Evolutionary conservation across 768 basidiomycete species (phyloP), one percentile per base, ranked within the genome.

Genomic region (Tricholoma bakamatsutake): DNA sequence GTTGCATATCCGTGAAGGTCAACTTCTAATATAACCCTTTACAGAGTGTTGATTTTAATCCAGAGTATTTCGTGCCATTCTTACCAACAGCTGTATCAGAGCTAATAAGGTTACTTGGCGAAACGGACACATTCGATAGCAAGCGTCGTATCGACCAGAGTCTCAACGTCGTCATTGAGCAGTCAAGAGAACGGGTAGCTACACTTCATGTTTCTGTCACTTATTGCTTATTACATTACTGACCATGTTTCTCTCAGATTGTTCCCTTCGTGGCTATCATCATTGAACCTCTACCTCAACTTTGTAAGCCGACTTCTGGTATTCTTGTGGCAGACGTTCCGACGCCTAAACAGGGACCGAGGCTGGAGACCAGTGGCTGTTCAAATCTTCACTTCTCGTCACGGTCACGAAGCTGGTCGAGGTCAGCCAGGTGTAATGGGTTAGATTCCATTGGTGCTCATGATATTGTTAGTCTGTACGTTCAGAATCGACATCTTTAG

Each of bases 51-150:
- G 75, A 76, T 33, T 92, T 94, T 62, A 75, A 88, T 42, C 66
- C 78, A 12, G 67, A 80, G 28, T 63, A 73, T 12, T 93, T 96
- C 64, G 69, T 77, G n/a, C 90, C 89, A 3, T 88, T 81, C 68
- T 71, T 96, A 28, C 75, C 80, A 2, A 66, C 73, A 0, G 75
- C 80, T 0, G 76, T 93, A 18, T 72, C 76, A n/a, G 81, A 86
- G 52, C 76, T 94, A 1, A 75, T 93, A n/a, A 71, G 66, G 47
- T 72, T 96, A 24, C 77, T 92, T 57, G 80, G 77, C 3, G 88
- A 93, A 64, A 83, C 83, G 0, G 85, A 90, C 45, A 83, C 85
- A 2, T 72, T 85, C 18, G 92, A 94, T 65, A 88, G 80, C 66
- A 91, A 91, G 68, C 81, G 82, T 39, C 78, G 87, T 55, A 76